phyloP scores from a whole-genome alignment of 192 early-diverging fungal genomes.

The Linnemannia elongata region DNA sequence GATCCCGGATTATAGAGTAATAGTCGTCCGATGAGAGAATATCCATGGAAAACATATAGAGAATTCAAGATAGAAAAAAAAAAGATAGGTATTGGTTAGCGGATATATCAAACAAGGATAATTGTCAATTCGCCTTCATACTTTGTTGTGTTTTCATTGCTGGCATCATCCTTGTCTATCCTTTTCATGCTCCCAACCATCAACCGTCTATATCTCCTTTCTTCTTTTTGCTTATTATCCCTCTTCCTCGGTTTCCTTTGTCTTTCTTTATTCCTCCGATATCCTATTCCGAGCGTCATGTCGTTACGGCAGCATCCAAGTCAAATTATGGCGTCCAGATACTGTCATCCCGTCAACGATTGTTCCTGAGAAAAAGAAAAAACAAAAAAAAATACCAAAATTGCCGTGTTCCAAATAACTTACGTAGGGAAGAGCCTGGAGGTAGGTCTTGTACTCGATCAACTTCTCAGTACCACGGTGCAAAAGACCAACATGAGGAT shows the following conservation, averaged over 20 bases:
- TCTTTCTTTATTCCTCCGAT: too few relatives aligned
- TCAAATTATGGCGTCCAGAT: too few relatives aligned
- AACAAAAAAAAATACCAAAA: background rate
- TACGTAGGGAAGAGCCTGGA: conserved; percentile 95
- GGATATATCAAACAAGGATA: background rate
- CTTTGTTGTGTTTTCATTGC: too few relatives aligned
- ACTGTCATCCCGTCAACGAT: background rate
- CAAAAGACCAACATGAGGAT: conserved; percentile 97
- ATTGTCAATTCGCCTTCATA: too few relatives aligned
- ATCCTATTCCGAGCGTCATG: background rate
- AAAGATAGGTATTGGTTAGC: background rate
- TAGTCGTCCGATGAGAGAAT: background rate
- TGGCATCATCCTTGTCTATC: too few relatives aligned
- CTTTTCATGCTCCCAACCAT: too few relatives aligned
- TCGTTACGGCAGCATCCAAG: background rate
- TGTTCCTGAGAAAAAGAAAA: background rate
- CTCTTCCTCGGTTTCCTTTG: too few relatives aligned
- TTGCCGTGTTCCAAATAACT: background rate
- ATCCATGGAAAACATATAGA: background rate
- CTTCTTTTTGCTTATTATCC: too few relatives aligned
- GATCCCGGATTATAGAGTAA: background rate
- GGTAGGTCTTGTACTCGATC: conserved; percentile 99
- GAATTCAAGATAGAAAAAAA: background rate
- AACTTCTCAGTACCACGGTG: conserved; percentile 99
- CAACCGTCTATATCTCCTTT: too few relatives aligned